phyloP scores from a whole-genome alignment of 2,329 filamentous ascomycete genomes.

The Exophiala sp. region DNA sequence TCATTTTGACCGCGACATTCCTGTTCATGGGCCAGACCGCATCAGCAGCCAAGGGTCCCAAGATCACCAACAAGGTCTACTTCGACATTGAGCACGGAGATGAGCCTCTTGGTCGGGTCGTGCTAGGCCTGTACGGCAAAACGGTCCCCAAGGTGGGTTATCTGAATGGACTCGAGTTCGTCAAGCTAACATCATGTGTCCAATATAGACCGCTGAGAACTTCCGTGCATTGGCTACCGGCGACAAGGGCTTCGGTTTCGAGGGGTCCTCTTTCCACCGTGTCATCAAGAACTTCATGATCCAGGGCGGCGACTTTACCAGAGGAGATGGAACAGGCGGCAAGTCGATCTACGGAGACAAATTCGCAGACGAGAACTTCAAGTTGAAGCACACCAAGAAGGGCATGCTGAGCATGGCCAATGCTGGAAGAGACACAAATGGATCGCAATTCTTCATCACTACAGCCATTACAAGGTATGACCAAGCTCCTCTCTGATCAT shows the following conservation, averaged over 20 bases:
- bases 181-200: background rate
- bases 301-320: conserved; percentile 66
- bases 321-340: conserved; percentile 62
- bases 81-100: conserved; percentile 65
- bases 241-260: conserved; percentile 65
- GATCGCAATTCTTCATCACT: conserved; percentile 66
- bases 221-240: conserved; percentile 63
- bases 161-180: background rate
- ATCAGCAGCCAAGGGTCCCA: conserved; percentile 77
- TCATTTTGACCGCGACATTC: conserved; percentile 72
- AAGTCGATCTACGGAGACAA: conserved; percentile 66
- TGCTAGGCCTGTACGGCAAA: conserved; percentile 65
- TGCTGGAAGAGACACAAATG: conserved; percentile 46
- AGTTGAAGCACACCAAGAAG: conserved; percentile 64
- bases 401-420: conserved; percentile 65
- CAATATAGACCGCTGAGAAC: conserved; percentile 58
- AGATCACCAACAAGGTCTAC: conserved; percentile 83
- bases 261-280: conserved; percentile 65
- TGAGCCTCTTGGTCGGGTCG: conserved; percentile 58
- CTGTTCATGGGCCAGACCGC: conserved; percentile 72
- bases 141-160: conserved; percentile 58
- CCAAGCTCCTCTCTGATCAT: background rate
- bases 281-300: conserved; percentile 71
- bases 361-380: conserved; percentile 69
- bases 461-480: conserved; percentile 54